Conservation (phyloP, 495 filamentous ascomycete species). For the Lepraria neglecta region DNA sequence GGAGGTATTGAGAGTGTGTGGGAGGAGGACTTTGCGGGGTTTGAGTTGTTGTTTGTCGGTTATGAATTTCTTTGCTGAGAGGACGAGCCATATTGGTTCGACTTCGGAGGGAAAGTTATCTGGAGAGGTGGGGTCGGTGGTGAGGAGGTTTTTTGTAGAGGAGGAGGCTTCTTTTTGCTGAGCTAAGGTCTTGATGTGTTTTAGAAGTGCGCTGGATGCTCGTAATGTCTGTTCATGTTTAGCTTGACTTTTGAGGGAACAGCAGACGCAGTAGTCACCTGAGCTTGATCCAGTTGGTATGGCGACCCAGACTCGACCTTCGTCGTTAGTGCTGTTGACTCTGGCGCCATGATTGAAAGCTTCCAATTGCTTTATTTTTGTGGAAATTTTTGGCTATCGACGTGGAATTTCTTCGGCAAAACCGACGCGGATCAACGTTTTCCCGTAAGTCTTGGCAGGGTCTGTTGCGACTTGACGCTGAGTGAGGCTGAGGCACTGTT, state of each 20-base stretch:
- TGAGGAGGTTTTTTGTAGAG: slow-evolving; percentile 69
- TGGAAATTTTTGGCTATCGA: background rate
- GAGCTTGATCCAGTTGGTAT: slow-evolving; percentile 58
- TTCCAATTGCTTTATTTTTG: no score
- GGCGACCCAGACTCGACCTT: slow-evolving; percentile 50
- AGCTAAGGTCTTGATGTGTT: slow-evolving; percentile 66
- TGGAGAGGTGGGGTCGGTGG: slow-evolving; percentile 48
- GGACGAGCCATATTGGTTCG: slow-evolving; percentile 71
- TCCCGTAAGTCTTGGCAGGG: no score
- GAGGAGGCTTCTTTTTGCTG: slow-evolving; percentile 49
- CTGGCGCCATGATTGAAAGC: slow-evolving; percentile 28
- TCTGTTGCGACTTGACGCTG: no score
- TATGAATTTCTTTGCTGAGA: slow-evolving; percentile 88
- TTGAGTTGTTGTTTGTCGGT: slow-evolving; percentile 69
- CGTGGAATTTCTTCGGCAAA: background rate
- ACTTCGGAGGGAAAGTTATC: slow-evolving; percentile 44
- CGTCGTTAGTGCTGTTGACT: slow-evolving; percentile 44
- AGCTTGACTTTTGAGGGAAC: no score
- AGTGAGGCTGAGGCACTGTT: no score
- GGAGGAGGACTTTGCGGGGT: slow-evolving; percentile 59
- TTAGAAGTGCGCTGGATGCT: slow-evolving; percentile 74
- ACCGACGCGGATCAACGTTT: no score
- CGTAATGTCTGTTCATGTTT: slow-evolving; percentile 53
- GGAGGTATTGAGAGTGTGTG: slow-evolving; percentile 62
- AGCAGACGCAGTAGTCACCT: slow-evolving; percentile 40